Evolutionary conservation across 352 stramenopile genomes (phyloP), one percentile per base, ranked within the genome.

Genomic region (Pythium monospermum): DNA sequence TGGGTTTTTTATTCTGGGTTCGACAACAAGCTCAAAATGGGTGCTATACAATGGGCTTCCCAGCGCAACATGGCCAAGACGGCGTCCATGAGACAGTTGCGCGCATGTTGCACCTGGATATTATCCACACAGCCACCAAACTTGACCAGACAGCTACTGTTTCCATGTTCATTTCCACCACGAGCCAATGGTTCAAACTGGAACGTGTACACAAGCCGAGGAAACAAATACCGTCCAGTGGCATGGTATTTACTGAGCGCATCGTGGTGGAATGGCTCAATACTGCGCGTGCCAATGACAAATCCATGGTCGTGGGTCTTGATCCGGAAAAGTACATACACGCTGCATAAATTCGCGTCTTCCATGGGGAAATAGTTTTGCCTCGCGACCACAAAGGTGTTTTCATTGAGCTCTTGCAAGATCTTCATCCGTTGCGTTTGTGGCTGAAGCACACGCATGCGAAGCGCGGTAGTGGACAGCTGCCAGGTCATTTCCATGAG

Each of bases 401-500:
- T 51, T 6, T 51, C 51, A 15, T 58, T 46, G 4, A 62, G 39
- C 18, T 59, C 32, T 25, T 70, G 62, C 26, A 68, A 52, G 39
- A 76, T 53, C 38, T 64, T 61, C 46, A 73, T 68, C 11, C 60
- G 66, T 2, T 58, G 38, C 8, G 66, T 33, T 57, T 53, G 69
- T 25, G 48, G 49, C 25, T 75, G 54, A 43, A 79, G 53, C 32
- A 71, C 32, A 1, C 49, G 30, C 33, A 57, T 19, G 3, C 62
- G 50, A 13, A 59, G 15, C 43, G 66, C 56, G 21, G 66, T 57
- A 0, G 54, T 75, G 15, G 57, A 67, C 32, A 58, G 21, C 28
- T 64, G 47, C 69, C 66, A 76, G 21, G 69, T 71, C 28, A 47
- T 53, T 21, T 61, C 30, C 6, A 60, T 57, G 16, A 79, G 55